Conservation (phyloP, 768 basidiomycete genomes). For the Tulasnella sp. region DNA sequence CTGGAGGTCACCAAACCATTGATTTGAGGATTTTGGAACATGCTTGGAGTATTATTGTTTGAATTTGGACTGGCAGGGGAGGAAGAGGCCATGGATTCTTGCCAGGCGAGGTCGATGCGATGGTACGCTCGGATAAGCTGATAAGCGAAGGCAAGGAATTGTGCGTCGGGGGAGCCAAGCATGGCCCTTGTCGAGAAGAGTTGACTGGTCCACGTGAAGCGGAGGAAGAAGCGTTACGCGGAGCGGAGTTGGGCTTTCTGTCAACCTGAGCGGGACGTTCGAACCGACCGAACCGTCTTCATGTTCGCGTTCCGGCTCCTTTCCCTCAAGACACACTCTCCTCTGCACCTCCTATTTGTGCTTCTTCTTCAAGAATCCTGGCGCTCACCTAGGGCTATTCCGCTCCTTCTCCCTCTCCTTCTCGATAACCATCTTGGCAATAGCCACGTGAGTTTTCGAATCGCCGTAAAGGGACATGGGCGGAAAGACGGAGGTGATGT, state of each 20-base stretch:
- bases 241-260: constrained; percentile 11
- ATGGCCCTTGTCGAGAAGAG: not conserved
- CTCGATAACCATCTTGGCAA: not conserved
- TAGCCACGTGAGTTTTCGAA: not conserved
- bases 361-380: constrained; percentile 10
- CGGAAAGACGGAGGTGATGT: constrained; percentile 5
- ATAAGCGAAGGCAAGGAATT: not conserved
- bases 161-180: not conserved
- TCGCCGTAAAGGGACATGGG: not conserved
- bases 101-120: constrained; percentile 5
- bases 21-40: not conserved
- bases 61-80: not conserved
- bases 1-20: not conserved
- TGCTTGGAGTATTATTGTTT: not conserved
- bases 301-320: not conserved
- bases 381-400: constrained; percentile 7
- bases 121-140: constrained; percentile 19
- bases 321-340: not conserved
- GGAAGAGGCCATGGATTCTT: not conserved
- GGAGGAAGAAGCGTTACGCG: not conserved
- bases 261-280: not conserved
- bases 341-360: constrained; percentile 16
- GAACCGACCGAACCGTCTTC: not conserved
- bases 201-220: not conserved
- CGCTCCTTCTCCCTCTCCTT: not conserved